These are phyloP conservation scores for Rhododendron ovatum DNA, from an alignment of 148 eudicot genomes.

Conservation along the genomic window DNA sequence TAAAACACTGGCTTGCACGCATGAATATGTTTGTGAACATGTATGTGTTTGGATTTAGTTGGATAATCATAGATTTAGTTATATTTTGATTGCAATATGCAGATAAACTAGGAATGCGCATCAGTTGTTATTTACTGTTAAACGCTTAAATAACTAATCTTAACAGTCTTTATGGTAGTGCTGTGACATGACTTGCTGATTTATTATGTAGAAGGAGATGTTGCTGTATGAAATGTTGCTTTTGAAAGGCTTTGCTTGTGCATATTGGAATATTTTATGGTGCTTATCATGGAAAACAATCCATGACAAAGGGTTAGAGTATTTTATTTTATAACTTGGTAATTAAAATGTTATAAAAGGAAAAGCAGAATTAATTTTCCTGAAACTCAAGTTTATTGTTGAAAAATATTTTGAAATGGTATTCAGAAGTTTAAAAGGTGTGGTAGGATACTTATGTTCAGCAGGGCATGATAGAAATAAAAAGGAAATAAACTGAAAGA, in stretches of 20 bases:
- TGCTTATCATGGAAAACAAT: neutral
- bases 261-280: neutral
- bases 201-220: neutral
- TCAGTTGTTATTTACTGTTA: neutral
- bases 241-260: neutral
- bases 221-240: neutral
- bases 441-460: neutral
- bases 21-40: neutral
- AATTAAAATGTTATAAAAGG: neutral
- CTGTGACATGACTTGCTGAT: neutral
- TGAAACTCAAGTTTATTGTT: neutral
- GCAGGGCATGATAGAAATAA: neutral
- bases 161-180: neutral
- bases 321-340: neutral
- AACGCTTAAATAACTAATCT: neutral
- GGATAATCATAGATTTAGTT: neutral
- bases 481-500: neutral
- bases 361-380: neutral
- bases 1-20: neutral
- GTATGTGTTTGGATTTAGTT: neutral
- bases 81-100: neutral
- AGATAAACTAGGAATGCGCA: neutral
- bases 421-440: neutral
- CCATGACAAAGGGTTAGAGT: neutral
- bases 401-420: neutral